Conservation (phyloP, 1,284 basidiomycete genomes). For the Apiotrichum sp. region DNA sequence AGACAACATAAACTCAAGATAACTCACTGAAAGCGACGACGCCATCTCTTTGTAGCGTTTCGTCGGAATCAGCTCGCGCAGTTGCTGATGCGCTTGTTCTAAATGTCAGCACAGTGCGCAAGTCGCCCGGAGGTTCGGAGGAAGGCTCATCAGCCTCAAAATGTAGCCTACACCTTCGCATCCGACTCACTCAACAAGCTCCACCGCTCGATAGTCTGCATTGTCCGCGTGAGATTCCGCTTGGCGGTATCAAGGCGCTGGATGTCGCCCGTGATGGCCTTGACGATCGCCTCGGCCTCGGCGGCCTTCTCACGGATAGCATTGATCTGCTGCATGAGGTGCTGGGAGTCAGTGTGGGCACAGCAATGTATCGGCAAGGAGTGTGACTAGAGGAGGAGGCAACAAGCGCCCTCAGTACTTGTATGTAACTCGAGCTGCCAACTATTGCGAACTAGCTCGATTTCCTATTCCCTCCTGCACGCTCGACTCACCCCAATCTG, state of each 20-base stretch:
- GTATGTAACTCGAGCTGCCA: too few species aligned
- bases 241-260: slow-evolving; percentile 91
- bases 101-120: not conserved
- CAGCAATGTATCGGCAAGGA: not conserved
- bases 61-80: slow-evolving; percentile 69
- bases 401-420: too few species aligned
- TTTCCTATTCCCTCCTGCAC: too few species aligned
- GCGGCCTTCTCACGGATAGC: slow-evolving; percentile 90
- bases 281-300: slow-evolving; percentile 91
- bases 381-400: too few species aligned
- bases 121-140: too few species aligned
- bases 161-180: too few species aligned
- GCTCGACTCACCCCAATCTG: slow-evolving; percentile 69
- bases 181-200: slow-evolving; percentile 77
- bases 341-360: slow-evolving; percentile 51
- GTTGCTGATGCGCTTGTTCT: slow-evolving; percentile 77
- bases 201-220: slow-evolving; percentile 83
- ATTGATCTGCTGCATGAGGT: slow-evolving; percentile 86
- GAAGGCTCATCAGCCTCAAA: not conserved
- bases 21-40: slow-evolving; percentile 56
- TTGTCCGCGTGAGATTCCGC: slow-evolving; percentile 80
- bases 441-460: too few species aligned
- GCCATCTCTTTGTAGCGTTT: slow-evolving; percentile 77
- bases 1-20: not conserved
- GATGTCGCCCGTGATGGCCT: slow-evolving; percentile 93